These are phyloP conservation scores for Psophocarpus tetragonolobus DNA, from an alignment of 306 rosid species.

Conservation along the genomic window DNA sequence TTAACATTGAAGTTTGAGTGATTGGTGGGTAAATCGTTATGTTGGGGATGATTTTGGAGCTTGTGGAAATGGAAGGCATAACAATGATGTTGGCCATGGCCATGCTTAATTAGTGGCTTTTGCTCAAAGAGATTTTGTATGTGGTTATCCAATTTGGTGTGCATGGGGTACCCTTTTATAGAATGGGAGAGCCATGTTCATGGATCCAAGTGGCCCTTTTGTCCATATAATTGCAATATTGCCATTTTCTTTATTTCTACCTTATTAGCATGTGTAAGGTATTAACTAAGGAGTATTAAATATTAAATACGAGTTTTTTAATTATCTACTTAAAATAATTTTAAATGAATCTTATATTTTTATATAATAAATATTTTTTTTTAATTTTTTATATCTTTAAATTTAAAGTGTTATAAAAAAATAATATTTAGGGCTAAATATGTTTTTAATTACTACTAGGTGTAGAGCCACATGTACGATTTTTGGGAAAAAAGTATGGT, in stretches of 20 bases:
- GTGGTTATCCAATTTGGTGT: not conserved
- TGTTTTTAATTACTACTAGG: too few species aligned
- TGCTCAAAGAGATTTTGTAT: not conserved
- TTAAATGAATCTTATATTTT: too few species aligned
- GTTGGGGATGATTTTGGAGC: not conserved
- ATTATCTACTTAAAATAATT: too few species aligned
- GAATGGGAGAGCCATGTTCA: not conserved
- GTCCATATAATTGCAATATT: not conserved
- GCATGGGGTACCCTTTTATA: not conserved
- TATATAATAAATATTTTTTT: too few species aligned
- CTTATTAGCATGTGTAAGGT: not conserved
- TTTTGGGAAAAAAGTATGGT: too few species aligned
- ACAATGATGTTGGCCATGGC: not conserved
- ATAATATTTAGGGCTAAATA: too few species aligned
- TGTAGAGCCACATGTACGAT: too few species aligned
- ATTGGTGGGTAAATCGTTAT: not conserved
- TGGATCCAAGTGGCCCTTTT: not conserved
- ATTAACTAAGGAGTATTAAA: not conserved
- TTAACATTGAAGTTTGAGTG: not conserved
- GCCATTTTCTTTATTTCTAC: not conserved
- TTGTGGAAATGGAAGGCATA: not conserved
- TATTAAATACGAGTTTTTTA: too few species aligned
- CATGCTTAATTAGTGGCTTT: not conserved
- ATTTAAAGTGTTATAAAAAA: too few species aligned
- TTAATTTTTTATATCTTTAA: too few species aligned